These are phyloP conservation scores for Cercophora sp. DNA, from an alignment of 495 filamentous ascomycete genomes.

Conservation along the genomic window DNA sequence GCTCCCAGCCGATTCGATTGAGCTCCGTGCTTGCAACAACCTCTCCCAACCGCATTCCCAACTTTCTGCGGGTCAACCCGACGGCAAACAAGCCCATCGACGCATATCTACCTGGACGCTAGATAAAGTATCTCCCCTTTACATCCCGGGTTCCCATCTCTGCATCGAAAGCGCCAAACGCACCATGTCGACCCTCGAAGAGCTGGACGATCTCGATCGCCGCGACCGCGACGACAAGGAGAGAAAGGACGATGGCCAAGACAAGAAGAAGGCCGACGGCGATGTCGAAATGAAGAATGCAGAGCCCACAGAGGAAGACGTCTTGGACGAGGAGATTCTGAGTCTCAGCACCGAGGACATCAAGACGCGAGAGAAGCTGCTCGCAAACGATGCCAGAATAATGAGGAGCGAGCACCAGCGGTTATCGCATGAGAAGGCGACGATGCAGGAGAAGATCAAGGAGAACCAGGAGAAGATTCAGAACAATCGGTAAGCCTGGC, in stretches of 20 bases:
- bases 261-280: constrained; percentile 60
- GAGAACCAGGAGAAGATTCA: constrained; percentile 98
- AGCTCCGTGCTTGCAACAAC: constrained; percentile 24
- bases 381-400: constrained; percentile 96
- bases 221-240: constrained; percentile 78
- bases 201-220: constrained; percentile 56
- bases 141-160: neutral
- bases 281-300: constrained; percentile 81
- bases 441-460: constrained; percentile 98
- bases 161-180: neutral
- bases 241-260: constrained; percentile 67
- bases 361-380: constrained; percentile 73
- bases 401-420: constrained; percentile 98
- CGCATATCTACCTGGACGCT: too few species aligned
- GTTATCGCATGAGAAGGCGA: constrained; percentile 87
- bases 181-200: constrained; percentile 40
- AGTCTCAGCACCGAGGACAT: constrained; percentile 90
- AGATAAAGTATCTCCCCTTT: too few species aligned
- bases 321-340: constrained; percentile 87
- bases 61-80: too few species aligned
- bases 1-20: constrained; percentile 20
- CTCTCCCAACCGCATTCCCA: constrained; percentile 17
- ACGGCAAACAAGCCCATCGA: too few species aligned
- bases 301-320: constrained; percentile 62
- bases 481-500: constrained; percentile 77